Conservation (phyloP, 2,329 filamentous ascomycete species). For the Rosellinia necatrix region DNA sequence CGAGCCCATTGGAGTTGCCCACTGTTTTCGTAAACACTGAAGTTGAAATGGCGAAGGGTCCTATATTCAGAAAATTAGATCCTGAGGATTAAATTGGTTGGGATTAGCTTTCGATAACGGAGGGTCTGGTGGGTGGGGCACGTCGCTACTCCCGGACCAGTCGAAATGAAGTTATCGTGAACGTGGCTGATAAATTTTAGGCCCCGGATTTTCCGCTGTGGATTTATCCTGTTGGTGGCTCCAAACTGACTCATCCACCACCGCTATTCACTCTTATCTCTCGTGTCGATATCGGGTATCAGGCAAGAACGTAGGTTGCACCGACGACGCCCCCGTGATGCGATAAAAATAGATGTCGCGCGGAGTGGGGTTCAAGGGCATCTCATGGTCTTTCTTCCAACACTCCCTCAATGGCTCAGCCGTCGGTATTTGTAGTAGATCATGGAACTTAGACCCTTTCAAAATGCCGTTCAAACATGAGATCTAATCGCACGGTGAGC, state of each 20-base stretch:
- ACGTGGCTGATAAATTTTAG: slow-evolving; percentile 26
- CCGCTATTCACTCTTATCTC: not conserved
- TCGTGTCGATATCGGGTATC: not conserved
- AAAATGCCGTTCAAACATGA: slow-evolving; percentile 37
- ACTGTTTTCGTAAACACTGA: not conserved
- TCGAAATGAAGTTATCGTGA: slow-evolving; percentile 36
- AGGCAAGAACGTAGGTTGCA: slow-evolving; percentile 2
- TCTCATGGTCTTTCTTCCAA: not conserved
- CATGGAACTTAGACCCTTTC: slow-evolving; percentile 17
- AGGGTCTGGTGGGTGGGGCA: slow-evolving; percentile 21
- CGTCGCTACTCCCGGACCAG: slow-evolving; percentile 25
- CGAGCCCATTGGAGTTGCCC: slow-evolving; percentile 31
- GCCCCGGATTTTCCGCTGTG: slow-evolving; percentile 19
- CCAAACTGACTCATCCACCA: slow-evolving; percentile 15
- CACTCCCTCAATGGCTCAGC: not conserved
- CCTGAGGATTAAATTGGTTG: not conserved
- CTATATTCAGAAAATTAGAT: not conserved
- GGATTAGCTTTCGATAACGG: slow-evolving; percentile 4
- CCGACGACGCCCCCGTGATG: not conserved
- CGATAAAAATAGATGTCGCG: not conserved
- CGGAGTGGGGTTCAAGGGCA: not conserved
- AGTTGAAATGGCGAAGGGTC: slow-evolving; percentile 11
- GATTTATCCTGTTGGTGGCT: slow-evolving; percentile 12
- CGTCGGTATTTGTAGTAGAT: no score
- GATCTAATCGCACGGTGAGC: slow-evolving; percentile 39